Conservation (phyloP, 257 asterid genomes). For the Vinca minor region DNA sequence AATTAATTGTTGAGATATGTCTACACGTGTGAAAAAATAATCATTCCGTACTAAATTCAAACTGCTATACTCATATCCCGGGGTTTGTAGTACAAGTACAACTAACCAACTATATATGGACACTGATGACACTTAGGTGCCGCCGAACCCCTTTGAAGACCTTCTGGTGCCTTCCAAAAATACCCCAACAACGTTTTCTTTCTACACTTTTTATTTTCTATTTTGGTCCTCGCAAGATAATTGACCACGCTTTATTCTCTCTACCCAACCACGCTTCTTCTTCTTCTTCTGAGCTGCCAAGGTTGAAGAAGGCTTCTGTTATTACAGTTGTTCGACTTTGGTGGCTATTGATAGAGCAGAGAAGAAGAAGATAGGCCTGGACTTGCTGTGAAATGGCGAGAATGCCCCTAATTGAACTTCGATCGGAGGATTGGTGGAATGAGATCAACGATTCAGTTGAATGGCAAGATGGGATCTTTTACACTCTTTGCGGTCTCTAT, state of each 20-base stretch:
- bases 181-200: too few relatives aligned
- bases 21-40: too few relatives aligned
- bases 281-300: neutral
- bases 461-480: constrained; percentile 96
- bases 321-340: neutral
- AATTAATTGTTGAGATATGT: too few relatives aligned
- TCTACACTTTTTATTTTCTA: too few relatives aligned
- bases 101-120: too few relatives aligned
- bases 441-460: constrained; percentile 65
- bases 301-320: neutral
- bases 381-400: neutral
- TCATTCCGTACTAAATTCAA: too few relatives aligned
- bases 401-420: neutral
- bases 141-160: neutral
- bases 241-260: neutral
- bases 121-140: neutral
- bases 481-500: constrained; percentile 61
- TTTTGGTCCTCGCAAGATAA: too few relatives aligned
- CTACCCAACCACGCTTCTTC: neutral
- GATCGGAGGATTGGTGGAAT: constrained; percentile 70
- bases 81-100: too few relatives aligned
- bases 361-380: neutral
- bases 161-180: constrained; percentile 1
- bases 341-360: too few relatives aligned
- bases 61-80: too few relatives aligned